These are phyloP conservation scores for Tetrahymena elliotti DNA, from an alignment of 73 alveolate genomes.

Conservation along the genomic window DNA sequence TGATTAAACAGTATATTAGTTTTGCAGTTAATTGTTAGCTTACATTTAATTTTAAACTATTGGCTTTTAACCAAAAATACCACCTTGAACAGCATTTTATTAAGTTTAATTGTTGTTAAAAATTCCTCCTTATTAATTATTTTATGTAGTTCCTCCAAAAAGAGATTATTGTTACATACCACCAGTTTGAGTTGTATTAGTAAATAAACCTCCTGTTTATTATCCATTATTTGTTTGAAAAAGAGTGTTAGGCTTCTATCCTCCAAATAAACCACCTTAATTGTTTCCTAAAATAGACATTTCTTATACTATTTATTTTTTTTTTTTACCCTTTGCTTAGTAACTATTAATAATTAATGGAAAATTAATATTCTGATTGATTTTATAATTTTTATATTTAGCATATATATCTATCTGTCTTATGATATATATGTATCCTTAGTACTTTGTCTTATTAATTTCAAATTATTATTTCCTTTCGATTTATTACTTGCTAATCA, in stretches of 20 bases:
- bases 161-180: neutral
- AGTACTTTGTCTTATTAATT: neutral
- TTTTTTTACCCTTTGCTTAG: neutral
- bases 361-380: no score
- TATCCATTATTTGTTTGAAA: neutral
- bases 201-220: neutral
- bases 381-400: no score
- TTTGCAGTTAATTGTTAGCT: neutral
- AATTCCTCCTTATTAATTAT: neutral
- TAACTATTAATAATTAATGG: neutral
- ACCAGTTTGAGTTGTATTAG: neutral
- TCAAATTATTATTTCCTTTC: neutral
- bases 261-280: neutral
- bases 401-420: neutral
- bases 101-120: neutral
- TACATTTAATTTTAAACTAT: neutral
- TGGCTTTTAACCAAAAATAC: neutral
- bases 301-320: neutral
- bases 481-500: neutral
- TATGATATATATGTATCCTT: neutral
- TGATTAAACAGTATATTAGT: neutral
- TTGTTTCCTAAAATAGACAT: neutral
- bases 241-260: neutral
- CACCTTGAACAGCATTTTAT: neutral
- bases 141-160: neutral